These are phyloP conservation scores for Cytidiella melzeri DNA, from an alignment of 768 basidiomycete species.

Conservation along the genomic window DNA sequence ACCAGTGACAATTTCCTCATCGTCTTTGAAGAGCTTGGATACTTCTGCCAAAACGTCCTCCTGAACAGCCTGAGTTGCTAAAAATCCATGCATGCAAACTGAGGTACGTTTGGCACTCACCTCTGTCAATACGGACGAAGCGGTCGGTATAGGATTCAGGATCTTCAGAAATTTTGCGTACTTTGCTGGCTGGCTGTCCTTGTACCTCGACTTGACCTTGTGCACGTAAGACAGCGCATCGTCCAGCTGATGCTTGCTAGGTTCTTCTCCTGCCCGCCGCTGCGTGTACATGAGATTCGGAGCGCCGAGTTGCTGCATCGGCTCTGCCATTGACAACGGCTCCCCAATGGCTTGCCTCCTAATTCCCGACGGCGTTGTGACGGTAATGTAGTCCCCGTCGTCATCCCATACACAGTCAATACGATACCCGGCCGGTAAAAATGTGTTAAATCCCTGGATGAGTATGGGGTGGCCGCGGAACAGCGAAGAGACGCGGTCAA, in stretches of 20 bases:
- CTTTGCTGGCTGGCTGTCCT: conserved; percentile 64
- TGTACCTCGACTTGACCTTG: conserved; percentile 90
- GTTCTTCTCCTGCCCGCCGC: not conserved
- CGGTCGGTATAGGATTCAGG: conserved; percentile 36
- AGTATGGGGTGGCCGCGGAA: conserved; percentile 87
- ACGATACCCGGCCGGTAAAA: conserved; percentile 89
- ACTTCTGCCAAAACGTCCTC: conserved; percentile 67
- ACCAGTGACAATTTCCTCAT: conserved; percentile 65
- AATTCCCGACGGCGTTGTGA: conserved; percentile 69
- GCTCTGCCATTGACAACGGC: conserved; percentile 10
- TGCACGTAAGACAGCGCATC: conserved; percentile 91
- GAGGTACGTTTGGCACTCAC: not conserved
- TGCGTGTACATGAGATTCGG: not conserved
- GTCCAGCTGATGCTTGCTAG: not conserved
- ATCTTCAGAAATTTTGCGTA: conserved; percentile 78
- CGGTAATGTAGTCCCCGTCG: conserved; percentile 64
- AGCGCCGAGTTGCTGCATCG: not conserved
- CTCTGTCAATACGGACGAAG: not conserved
- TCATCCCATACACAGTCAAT: conserved; percentile 75
- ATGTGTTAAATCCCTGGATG: conserved; percentile 98
- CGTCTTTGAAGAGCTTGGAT: conserved; percentile 65
- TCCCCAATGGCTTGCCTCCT: conserved; percentile 27
- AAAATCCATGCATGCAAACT: conserved; percentile 6
- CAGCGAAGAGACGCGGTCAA: conserved; percentile 87
- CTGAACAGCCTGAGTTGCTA: conserved; percentile 26